Evolutionary conservation across 2,329 filamentous ascomycete genomes (phyloP), one percentile per base, ranked within the genome.

Genomic region (Colletotrichum incanum): DNA sequence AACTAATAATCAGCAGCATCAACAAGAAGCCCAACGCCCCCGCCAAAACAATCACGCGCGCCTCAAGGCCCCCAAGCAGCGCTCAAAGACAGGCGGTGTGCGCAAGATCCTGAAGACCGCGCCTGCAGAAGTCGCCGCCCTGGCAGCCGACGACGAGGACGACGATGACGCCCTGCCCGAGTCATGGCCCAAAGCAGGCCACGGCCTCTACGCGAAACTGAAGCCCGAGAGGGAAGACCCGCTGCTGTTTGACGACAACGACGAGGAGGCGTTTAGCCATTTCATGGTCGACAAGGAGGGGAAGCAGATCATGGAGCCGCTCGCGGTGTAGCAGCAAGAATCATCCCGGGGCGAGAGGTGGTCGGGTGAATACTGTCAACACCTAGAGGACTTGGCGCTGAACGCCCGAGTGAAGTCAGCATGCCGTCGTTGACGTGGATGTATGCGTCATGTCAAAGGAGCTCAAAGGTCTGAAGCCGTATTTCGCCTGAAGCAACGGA

Each of bases 221-320:
- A 74, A 76, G 14, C 79, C 80, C 0, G 84, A 86, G 72, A 79
- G 77, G 9, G 78, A 84, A 37, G 83, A 86, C 65, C 73, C 76
- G n/a, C 77, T 83, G 37, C 75, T 85, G 23, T 68, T 78, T 37
- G 84, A 85, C 58, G 78, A 81, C 5, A 81, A 84, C 28, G 83
- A 85, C 47, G 82, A 83, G 59, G 82, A 84, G 59, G 79, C 83
- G 0, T 86, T 86, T 59, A 85, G 83, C 54, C 83, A 85, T 64
- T 86, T 86, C 73, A 76, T 81, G 70, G 81, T 85, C 11, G 82
- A 84, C 47, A 74, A 70, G 26, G 73, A 78, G 26, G 82, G 83
- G n/a, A 81, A 79, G 71, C 80, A 82, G 60, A 79, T 83, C 26
- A 73, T 79, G 54, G 76, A 81, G 26, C 74, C 79, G 16, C 74